These are phyloP conservation scores for Westerdykella aurantiaca DNA, from an alignment of 2,329 filamentous ascomycete genomes.

Conservation along the genomic window DNA sequence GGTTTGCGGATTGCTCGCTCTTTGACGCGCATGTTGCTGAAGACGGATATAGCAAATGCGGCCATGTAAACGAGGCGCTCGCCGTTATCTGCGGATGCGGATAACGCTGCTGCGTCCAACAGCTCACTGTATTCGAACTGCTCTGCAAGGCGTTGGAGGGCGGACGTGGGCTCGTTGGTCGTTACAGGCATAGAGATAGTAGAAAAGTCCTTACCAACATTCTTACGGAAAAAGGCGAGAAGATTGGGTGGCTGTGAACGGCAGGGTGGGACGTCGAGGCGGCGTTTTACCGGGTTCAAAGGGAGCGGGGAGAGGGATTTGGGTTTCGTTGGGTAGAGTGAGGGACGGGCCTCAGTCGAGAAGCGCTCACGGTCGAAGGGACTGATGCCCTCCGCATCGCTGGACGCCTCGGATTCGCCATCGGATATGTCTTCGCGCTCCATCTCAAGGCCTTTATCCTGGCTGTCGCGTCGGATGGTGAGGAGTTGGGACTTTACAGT, in stretches of 20 bases:
- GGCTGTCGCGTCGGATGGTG: constrained; percentile 64
- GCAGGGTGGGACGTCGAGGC: constrained; percentile 64
- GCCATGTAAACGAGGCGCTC: constrained; percentile 79
- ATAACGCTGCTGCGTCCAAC: constrained; percentile 60
- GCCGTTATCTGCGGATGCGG: constrained; percentile 48
- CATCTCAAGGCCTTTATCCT: constrained; percentile 30
- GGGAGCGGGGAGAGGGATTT: constrained; percentile 75
- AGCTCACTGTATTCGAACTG: constrained; percentile 85
- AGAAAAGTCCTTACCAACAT: constrained; percentile 94
- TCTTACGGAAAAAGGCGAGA: constrained; percentile 91
- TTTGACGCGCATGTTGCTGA: constrained; percentile 75
- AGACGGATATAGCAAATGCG: constrained; percentile 83
- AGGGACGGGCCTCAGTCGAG: constrained; percentile 33
- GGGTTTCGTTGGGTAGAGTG: constrained; percentile 67
- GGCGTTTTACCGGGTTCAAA: constrained; percentile 61
- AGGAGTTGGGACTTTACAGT: constrained; percentile 57
- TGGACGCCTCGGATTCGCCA: constrained; percentile 58
- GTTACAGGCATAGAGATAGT: constrained; percentile 98
- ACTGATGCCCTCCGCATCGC: constrained; percentile 49
- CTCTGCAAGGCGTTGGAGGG: constrained; percentile 84
- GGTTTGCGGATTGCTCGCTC: constrained; percentile 92
- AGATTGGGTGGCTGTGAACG: constrained; percentile 80
- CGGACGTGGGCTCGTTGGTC: constrained; percentile 84
- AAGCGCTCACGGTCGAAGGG: constrained; percentile 34
- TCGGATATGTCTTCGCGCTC: constrained; percentile 43